phyloP scores from a whole-genome alignment of 208 protist species.

The Acanthamoeba sp. region DNA sequence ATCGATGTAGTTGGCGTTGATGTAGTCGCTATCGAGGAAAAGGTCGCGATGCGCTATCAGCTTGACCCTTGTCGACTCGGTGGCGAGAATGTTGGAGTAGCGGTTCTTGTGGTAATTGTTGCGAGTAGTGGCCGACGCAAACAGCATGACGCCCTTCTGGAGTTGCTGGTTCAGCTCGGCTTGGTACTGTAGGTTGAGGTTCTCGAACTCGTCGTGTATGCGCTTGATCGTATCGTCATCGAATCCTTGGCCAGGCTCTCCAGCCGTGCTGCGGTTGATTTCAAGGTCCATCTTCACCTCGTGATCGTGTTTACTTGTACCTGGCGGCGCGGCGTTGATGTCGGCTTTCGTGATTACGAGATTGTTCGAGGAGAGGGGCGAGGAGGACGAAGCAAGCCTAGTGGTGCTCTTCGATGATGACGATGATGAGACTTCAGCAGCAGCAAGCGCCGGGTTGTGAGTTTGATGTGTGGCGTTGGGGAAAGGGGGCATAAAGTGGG shows the following conservation, averaged over 20 bases:
- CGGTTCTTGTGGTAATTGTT: slow-evolving; percentile 69
- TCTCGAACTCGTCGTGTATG: slow-evolving; percentile 59
- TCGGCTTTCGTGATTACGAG: background rate
- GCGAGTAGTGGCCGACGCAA: slow-evolving; percentile 52
- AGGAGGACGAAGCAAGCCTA: background rate
- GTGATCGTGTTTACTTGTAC: background rate
- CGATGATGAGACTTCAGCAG: background rate
- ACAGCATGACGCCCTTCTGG: slow-evolving; percentile 31
- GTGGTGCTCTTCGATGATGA: background rate
- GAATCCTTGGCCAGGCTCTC: background rate
- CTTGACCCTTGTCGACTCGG: slow-evolving; percentile 50
- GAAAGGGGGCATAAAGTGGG: slow-evolving; percentile 61
- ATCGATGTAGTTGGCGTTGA: slow-evolving; percentile 75
- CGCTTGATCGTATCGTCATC: slow-evolving; percentile 56
- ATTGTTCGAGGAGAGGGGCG: slow-evolving; percentile 14
- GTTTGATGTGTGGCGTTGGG: background rate
- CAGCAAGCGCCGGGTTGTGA: slow-evolving; percentile 9
- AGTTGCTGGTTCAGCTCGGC: slow-evolving; percentile 28
- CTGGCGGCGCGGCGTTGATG: background rate
- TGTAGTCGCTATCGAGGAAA: slow-evolving; percentile 70
- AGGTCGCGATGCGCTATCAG: slow-evolving; percentile 69
- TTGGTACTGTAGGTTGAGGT: slow-evolving; percentile 59
- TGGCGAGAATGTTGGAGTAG: slow-evolving; percentile 68
- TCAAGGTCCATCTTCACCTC: slow-evolving; percentile 15
- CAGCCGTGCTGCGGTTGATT: background rate